Evolutionary conservation across 2,329 filamentous ascomycete species (phyloP), one percentile per base, ranked within the genome.

Genomic region (Cryphonectria japonica): DNA sequence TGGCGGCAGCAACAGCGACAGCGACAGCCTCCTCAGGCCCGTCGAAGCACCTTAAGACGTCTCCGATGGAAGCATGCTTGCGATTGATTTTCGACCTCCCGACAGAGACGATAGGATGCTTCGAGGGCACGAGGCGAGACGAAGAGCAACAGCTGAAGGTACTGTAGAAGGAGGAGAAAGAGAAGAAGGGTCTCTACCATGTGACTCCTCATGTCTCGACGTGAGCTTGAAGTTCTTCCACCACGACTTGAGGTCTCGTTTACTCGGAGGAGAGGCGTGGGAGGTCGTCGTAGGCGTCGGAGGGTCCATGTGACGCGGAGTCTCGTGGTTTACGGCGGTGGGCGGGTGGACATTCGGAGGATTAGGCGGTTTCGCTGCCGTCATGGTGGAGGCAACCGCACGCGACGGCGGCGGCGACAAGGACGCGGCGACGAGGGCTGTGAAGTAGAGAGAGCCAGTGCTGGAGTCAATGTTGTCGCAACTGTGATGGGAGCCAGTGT

Each of bases 221-320:
- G 87, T 85, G 68, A 92, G 88, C 83, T 96, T 96, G 84, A 99
- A 98, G 77, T 91, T 91, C 82, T 94, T 97, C 96, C 96, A 98
- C 96, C 96, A 99, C 72, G 93, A 97, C 76, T 94, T 92, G 76
- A 98, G 85, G 80, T 97, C 94, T 80, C 93, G 90, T 84, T 92
- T 97, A 75, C 90, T 93, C 41, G 93, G 93, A 69, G 93, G 93
- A 59, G 93, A 94, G 79, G 86, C 79, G 79, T 86, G 77, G 79
- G 80, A 70, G 82, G 80, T 74, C 76, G 79, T 54, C 79, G 79
- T 77, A 79, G 82, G 64, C 39, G 67, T 70, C 19, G 73, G 71
- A 52, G 69, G 69, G 34, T 73, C 69, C 26, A 46, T 66, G 39
- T 70, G 63, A 60, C 61, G 61, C 39, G 68, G 32, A 37, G 68